Base-by-base conservation (phyloP, 208 protist species). In the Vickermania spadyakhi region DNA sequence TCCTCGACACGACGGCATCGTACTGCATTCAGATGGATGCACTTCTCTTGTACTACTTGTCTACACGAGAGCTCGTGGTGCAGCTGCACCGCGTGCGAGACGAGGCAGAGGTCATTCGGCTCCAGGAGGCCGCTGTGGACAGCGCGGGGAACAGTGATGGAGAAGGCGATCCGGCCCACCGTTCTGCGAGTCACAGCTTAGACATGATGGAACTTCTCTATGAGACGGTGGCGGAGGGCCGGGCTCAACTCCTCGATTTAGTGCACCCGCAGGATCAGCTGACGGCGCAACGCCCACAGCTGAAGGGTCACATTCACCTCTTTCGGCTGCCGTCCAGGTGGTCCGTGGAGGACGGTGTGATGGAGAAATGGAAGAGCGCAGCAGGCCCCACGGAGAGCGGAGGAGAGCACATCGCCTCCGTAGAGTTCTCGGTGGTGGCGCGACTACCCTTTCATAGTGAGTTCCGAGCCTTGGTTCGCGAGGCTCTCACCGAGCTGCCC, bases 21-120 rank as follows among this genome's bases (percentile, higher is more conserved):
- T 96, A 91, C 65, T 70, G 81, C 31, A 83, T 96, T 28, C 73
- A 80, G 2, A 93, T 93, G 89, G 86, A 96, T 62, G 72, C 86
- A 21, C 61, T 96, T n/a, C 70, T 96, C 27, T 49, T 89, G 11
- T 89, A 86, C 68, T 93, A 96, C 66, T 57, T 96, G 18, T 77
- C 86, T 57, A 90, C 89, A 14, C 83, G 89, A 22, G 69, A 80
- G 18, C 70, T 96, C 0, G 60, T 91, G 31, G 76, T 96, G 23
- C 89, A 96, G 72, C 73, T 96, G 53, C 89, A 96, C 56, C 81
- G 84, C 21, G 73, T 96, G 29, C 89, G 83, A 59, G 63, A 65
- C 31, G 71, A 77, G 25, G 78, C 81, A 22, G 88, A 95, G 62
- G 68, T 80, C 28, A 45, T 74, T n/a, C 64, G 64, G 14, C 62